Percentiles rank a stretch among this genome's conserved stretches.
Evolutionary conservation across 2,329 filamentous ascomycete species (phyloP).

Genomic region (Sclerotiophoma versabilis): DNA sequence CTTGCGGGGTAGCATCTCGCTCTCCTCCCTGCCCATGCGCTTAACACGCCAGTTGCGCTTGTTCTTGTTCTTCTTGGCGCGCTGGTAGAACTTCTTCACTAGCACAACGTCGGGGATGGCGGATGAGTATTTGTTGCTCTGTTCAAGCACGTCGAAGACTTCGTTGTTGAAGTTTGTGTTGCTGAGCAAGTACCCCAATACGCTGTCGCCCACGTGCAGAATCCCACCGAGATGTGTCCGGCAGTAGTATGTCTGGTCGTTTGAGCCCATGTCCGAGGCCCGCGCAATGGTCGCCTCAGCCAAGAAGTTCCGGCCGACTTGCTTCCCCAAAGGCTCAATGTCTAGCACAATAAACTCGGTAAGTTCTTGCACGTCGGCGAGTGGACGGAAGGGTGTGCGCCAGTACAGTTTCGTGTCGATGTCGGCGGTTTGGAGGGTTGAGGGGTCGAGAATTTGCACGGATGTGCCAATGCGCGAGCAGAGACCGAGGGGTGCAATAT

Average conservation of each 20-base stretch:
- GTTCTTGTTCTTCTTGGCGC: conserved; percentile 73
- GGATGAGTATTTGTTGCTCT: conserved; percentile 72
- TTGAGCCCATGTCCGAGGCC: conserved; percentile 83
- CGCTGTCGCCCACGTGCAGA: conserved; percentile 87
- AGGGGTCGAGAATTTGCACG: conserved; percentile 87
- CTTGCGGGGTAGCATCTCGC: conserved; percentile 84
- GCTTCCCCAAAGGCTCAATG: conserved; percentile 78
- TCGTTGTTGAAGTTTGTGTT: conserved; percentile 93
- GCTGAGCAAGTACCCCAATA: conserved; percentile 89
- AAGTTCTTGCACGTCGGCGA: conserved; percentile 84
- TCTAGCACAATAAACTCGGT: conserved; percentile 96
- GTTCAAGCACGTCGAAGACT: conserved; percentile 85
- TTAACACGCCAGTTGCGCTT: conserved; percentile 89
- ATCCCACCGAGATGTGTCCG: conserved; percentile 88
- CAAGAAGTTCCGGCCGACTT: conserved; percentile 81
- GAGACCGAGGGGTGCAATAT: conserved; percentile 84
- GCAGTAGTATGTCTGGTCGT: conserved; percentile 87
- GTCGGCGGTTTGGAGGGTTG: conserved; percentile 89
- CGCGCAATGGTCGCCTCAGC: conserved; percentile 89
- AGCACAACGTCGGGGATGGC: conserved; percentile 90
- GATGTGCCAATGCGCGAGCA: conserved; percentile 90
- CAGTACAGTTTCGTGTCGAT: conserved; percentile 85
- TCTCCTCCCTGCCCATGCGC: conserved; percentile 90
- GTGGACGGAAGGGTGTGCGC: conserved; percentile 82
- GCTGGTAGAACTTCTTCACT: conserved; percentile 95